Conservation (phyloP, 2,329 filamentous ascomycete species). For the Dactylellina drechsleri region DNA sequence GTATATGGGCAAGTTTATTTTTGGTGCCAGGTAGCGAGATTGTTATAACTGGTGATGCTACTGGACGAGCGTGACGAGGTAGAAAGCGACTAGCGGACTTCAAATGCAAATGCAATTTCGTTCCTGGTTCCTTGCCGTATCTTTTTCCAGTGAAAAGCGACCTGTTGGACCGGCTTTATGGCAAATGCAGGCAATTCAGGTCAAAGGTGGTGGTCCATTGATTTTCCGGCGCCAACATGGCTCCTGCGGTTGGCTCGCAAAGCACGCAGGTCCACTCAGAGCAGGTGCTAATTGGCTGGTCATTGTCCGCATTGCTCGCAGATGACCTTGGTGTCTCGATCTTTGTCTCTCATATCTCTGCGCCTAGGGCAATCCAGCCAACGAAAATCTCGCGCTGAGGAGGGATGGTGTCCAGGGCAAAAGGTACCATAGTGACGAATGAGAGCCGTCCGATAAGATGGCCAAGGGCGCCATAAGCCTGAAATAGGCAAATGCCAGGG, state of each 20-base stretch:
- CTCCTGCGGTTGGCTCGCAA: conserved; percentile 50
- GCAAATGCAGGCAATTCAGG: conserved; percentile 25
- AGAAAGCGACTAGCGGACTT: conserved; percentile 17
- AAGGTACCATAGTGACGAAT: conserved; percentile 42
- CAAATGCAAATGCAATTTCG: conserved; percentile 47
- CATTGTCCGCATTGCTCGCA: conserved; percentile 24
- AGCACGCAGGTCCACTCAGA: conserved; percentile 27
- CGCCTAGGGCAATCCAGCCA: conserved; percentile 18
- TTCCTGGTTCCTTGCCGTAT: conserved; percentile 40
- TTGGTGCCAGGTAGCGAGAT: conserved; percentile 45
- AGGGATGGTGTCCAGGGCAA: conserved; percentile 29
- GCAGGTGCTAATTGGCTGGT: conserved; percentile 34
- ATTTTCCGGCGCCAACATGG: conserved; percentile 51
- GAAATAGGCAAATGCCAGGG: conserved; percentile 45
- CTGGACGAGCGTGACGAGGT: conserved; percentile 27
- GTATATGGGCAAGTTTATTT: conserved; percentile 55
- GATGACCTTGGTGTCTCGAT: conserved; percentile 45
- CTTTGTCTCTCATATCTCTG: conserved; percentile 32
- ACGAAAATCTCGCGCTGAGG: conserved; percentile 44
- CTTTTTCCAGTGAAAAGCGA: conserved; percentile 6
- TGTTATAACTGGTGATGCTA: conserved; percentile 51
- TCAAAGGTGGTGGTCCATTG: conserved; percentile 26
- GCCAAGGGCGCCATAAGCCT: conserved; percentile 36
- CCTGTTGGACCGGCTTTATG: neutral
- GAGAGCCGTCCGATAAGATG: conserved; percentile 46